phyloP scores from a whole-genome alignment of 2,329 filamentous ascomycete species.

The Pleochaeta shiraiana region DNA sequence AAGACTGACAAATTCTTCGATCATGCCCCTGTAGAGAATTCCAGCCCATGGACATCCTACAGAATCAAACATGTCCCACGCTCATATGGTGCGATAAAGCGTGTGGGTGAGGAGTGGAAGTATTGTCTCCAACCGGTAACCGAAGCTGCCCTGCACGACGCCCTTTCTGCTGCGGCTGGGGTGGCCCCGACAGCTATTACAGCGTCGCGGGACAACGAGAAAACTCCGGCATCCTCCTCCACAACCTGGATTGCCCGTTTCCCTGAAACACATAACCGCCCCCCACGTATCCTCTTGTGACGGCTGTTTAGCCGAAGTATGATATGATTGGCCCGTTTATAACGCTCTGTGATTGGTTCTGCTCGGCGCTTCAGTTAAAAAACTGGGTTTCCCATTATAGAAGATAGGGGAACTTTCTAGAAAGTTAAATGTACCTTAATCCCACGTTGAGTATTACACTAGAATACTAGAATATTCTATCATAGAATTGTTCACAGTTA shows the following conservation, averaged over 20 bases:
- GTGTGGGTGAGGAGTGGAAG: not conserved
- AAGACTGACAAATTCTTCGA: not conserved
- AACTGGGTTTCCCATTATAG: too few relatives aligned
- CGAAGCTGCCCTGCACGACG: not conserved
- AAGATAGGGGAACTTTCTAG: too few relatives aligned
- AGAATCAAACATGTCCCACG: not conserved
- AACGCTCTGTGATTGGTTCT: too few relatives aligned
- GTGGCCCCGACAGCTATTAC: not conserved
- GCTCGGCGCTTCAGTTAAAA: too few relatives aligned
- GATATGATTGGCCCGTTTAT: too few relatives aligned
- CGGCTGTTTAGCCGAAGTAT: too few relatives aligned
- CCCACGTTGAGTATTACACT: too few relatives aligned
- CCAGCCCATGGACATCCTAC: too few relatives aligned
- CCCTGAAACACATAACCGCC: not conserved
- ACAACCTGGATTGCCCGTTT: not conserved
- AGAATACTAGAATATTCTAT: too few relatives aligned
- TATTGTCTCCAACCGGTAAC: not conserved
- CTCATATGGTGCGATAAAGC: not conserved
- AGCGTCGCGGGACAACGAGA: not conserved
- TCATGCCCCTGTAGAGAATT: not conserved
- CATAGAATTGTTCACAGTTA: too few relatives aligned
- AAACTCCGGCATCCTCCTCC: not conserved
- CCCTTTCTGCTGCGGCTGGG: not conserved
- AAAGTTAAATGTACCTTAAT: too few relatives aligned
- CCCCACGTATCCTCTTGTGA: not conserved